Conservation (phyloP, 1,139 yeast genomes). For the Diutina rugosa region DNA sequence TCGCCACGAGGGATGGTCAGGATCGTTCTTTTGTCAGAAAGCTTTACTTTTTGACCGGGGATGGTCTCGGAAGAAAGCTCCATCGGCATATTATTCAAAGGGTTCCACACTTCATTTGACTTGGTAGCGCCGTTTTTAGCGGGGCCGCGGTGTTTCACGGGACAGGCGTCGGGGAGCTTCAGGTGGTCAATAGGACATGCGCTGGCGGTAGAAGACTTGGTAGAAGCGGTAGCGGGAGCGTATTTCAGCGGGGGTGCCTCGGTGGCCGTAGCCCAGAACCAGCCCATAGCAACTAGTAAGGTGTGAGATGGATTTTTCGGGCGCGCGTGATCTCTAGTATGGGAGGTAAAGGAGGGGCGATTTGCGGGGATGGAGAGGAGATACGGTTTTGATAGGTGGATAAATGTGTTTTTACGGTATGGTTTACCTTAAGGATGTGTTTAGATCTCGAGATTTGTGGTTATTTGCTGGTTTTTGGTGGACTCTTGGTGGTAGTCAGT, state of each 20-base stretch:
- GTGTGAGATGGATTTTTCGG: background rate
- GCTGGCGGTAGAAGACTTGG: constrained; percentile 7
- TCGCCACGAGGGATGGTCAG: constrained; percentile 85
- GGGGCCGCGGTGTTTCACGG: constrained; percentile 7
- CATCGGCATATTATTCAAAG: constrained; percentile 83
- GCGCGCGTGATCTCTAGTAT: too few relatives aligned
- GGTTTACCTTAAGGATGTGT: too few relatives aligned
- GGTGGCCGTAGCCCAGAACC: constrained; percentile 57
- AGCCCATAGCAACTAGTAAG: constrained; percentile 44
- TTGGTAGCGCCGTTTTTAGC: background rate
- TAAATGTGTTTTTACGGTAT: too few relatives aligned
- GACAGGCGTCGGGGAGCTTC: constrained; percentile 15
- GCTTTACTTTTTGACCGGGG: constrained; percentile 66
- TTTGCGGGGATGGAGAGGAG: too few relatives aligned
- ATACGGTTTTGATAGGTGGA: too few relatives aligned
- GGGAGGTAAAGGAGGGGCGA: too few relatives aligned
- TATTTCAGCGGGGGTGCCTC: background rate
- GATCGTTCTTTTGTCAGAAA: constrained; percentile 74
- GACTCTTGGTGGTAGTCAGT: too few relatives aligned
- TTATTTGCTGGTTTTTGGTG: too few relatives aligned
- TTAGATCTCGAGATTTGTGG: too few relatives aligned
- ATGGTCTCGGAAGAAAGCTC: constrained; percentile 51
- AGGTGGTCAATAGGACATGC: constrained; percentile 28
- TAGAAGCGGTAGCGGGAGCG: background rate
- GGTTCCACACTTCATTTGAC: constrained; percentile 35